Evolutionary conservation across 495 filamentous ascomycete genomes (phyloP).

Genomic region (Tetracladium setigerum): DNA sequence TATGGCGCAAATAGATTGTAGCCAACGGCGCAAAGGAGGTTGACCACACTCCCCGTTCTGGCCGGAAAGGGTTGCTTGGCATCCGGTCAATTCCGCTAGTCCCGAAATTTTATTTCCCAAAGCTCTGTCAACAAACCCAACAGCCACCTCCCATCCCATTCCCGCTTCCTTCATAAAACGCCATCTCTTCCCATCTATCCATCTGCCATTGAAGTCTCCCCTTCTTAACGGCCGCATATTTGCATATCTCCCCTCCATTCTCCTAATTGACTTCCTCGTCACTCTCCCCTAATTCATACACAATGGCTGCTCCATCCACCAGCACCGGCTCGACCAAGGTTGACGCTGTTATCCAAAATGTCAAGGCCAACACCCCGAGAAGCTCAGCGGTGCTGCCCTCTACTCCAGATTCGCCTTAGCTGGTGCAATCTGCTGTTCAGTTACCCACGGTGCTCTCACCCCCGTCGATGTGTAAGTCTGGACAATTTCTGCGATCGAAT

Average conservation of each 20-base stretch:
- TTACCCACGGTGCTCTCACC: constrained; percentile 76
- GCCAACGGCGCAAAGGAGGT: too few species aligned
- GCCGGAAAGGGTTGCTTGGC: too few species aligned
- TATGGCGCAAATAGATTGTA: too few species aligned
- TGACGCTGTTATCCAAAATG: constrained; percentile 28
- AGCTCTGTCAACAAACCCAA: too few species aligned
- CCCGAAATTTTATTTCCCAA: too few species aligned
- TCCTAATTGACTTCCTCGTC: constrained; percentile 14
- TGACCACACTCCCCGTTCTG: too few species aligned
- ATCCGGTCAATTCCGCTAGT: too few species aligned
- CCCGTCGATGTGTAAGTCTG: constrained; percentile 80
- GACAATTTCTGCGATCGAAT: not conserved
- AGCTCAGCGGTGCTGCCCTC: constrained; percentile 23
- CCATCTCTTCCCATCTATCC: too few species aligned
- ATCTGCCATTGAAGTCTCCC: too few species aligned
- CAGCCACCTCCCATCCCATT: too few species aligned
- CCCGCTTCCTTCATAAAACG: too few species aligned
- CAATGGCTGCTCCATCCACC: constrained; percentile 37
- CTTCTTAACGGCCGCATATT: not conserved
- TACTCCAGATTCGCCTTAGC: constrained; percentile 67
- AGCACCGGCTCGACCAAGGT: constrained; percentile 33
- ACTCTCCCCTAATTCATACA: constrained; percentile 13
- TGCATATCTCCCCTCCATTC: constrained; percentile 11
- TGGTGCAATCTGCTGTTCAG: constrained; percentile 75
- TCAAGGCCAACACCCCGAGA: constrained; percentile 33